phyloP scores from a whole-genome alignment of 768 basidiomycete species.

The Leccinum ochraceum region DNA sequence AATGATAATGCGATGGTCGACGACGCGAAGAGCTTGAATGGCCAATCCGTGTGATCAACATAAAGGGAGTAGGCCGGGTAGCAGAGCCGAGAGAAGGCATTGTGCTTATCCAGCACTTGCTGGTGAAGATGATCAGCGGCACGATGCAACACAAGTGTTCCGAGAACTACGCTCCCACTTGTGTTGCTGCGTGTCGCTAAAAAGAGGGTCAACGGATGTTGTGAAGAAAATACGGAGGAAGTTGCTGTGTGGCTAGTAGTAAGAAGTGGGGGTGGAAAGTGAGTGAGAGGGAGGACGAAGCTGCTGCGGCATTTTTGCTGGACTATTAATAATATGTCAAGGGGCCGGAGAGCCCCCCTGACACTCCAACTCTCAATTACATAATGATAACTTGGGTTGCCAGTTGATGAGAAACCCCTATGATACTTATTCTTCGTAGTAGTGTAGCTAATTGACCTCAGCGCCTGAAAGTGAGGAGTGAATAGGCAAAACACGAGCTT shows the following conservation, averaged over 20 bases:
- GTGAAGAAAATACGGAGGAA: background rate
- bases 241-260: background rate
- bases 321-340: slow-evolving; percentile 14
- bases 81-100: background rate
- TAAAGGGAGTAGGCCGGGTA: background rate
- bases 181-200: slow-evolving; percentile 23
- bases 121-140: slow-evolving; percentile 1
- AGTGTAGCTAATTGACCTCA: no score
- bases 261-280: background rate
- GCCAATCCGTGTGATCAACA: background rate
- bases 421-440: no score
- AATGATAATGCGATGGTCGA: background rate
- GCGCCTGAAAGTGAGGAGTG: no score
- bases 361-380: background rate
- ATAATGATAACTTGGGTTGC: no score
- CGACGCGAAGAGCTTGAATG: background rate
- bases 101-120: background rate
- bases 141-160: slow-evolving; percentile 37
- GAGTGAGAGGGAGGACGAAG: background rate
- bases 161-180: slow-evolving; percentile 51
- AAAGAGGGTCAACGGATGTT: background rate
- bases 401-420: no score
- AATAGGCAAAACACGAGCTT: no score
- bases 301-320: slow-evolving; percentile 43
- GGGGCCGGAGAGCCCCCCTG: background rate